These are phyloP conservation scores for Zelopaecilomyces penicillatus DNA, from an alignment of 2,329 filamentous ascomycete species.

Conservation along the genomic window DNA sequence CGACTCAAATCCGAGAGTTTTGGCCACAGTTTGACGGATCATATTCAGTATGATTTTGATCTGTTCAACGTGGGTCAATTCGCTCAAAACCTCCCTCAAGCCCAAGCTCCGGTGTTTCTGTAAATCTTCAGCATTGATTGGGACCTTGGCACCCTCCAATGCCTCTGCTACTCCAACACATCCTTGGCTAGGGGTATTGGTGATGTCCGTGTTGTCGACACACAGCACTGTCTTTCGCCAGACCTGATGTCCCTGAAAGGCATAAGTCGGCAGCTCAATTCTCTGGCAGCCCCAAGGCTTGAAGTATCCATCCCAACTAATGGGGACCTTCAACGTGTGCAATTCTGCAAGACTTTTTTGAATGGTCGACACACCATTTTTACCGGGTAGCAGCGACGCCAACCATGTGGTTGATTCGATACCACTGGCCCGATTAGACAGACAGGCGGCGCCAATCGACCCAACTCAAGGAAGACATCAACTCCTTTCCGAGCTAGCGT, in stretches of 20 bases:
- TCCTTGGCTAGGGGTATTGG: not conserved
- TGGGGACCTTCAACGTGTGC: slow-evolving; percentile 16
- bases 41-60: slow-evolving; percentile 4
- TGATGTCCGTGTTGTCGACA: too few species aligned
- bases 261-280: slow-evolving; percentile 22
- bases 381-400: slow-evolving; percentile 16
- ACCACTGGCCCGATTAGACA: slow-evolving; percentile 9
- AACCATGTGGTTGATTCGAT: slow-evolving; percentile 15
- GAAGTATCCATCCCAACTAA: slow-evolving; percentile 24
- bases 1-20: slow-evolving; percentile 7
- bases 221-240: not conserved
- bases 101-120: not conserved
- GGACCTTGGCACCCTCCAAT: slow-evolving; percentile 1
- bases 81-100: not conserved
- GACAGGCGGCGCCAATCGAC: slow-evolving; percentile 19
- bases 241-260: slow-evolving; percentile 17
- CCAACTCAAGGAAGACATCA: slow-evolving; percentile 22
- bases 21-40: slow-evolving; percentile 10
- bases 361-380: slow-evolving; percentile 10
- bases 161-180: slow-evolving; percentile 9
- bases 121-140: not conserved
- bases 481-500: slow-evolving; percentile 14
- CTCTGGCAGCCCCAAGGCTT: slow-evolving; percentile 17
- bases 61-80: not conserved
- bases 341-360: slow-evolving; percentile 16